Evolutionary conservation across 805 yeast species (phyloP).

Genomic region (Schwanniomyces vanrijiae): DNA sequence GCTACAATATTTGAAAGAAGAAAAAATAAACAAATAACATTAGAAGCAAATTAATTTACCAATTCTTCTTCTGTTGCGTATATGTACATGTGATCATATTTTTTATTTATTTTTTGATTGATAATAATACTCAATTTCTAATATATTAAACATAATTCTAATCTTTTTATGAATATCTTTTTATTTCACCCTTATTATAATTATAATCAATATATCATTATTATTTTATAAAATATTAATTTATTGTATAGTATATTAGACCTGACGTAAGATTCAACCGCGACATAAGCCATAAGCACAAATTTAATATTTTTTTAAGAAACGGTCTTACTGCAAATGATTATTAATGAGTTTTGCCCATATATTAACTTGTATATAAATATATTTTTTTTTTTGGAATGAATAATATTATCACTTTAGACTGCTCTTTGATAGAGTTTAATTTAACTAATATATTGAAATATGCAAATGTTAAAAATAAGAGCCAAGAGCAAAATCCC

Average conservation of each 20-base stretch:
- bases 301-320: background rate
- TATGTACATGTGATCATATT: too few species aligned
- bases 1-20: conserved; percentile 54
- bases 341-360: background rate
- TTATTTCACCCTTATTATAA: background rate
- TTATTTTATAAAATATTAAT: too few species aligned
- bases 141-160: background rate
- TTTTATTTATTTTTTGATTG: too few species aligned
- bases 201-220: too few species aligned
- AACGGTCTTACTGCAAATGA: background rate
- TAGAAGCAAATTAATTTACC: background rate
- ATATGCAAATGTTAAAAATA: conserved; percentile 4
- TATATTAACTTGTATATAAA: background rate
- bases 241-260: too few species aligned
- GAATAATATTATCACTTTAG: background rate
- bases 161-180: background rate
- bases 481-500: background rate
- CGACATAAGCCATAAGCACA: background rate
- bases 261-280: too few species aligned
- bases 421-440: conserved; percentile 13
- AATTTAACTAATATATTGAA: conserved; percentile 10
- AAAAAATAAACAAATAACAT: conserved; percentile 19
- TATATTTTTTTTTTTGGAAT: background rate
- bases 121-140: too few species aligned
- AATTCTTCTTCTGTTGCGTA: background rate